These are phyloP conservation scores for Phaffomyces opuntiae DNA, from an alignment of 805 yeast genomes.

Conservation along the genomic window DNA sequence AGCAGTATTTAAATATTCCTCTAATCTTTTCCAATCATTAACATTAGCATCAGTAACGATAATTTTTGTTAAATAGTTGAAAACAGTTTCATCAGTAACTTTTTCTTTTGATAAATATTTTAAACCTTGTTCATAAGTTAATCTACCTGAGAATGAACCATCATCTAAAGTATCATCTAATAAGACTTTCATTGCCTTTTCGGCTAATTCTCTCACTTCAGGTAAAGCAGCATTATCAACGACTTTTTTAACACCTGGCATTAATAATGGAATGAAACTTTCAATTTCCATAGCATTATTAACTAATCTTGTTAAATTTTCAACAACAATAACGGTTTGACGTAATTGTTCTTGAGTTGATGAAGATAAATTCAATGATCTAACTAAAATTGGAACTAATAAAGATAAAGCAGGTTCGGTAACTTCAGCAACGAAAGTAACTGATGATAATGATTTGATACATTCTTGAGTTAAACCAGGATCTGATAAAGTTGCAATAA, in stretches of 20 bases:
- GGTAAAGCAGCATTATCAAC: slow-evolving; percentile 88
- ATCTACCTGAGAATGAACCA: slow-evolving; percentile 73
- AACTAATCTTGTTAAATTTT: slow-evolving; percentile 90
- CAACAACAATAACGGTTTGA: slow-evolving; percentile 93
- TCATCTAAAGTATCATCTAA: slow-evolving; percentile 71
- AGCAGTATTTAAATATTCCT: slow-evolving; percentile 43
- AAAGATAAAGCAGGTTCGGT: slow-evolving; percentile 91
- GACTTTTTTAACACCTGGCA: slow-evolving; percentile 90
- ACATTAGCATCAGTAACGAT: slow-evolving; percentile 62
- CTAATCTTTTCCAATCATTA: slow-evolving; percentile 61
- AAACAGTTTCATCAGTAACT: slow-evolving; percentile 31
- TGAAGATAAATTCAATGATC: slow-evolving; percentile 75
- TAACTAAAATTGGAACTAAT: slow-evolving; percentile 85
- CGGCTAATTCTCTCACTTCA: slow-evolving; percentile 91
- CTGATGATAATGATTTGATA: slow-evolving; percentile 82
- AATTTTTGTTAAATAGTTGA: slow-evolving; percentile 44
- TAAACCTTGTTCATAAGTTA: slow-evolving; percentile 47
- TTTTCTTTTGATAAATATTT: slow-evolving; percentile 31
- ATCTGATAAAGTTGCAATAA: slow-evolving; percentile 83
- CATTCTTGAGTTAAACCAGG: slow-evolving; percentile 86
- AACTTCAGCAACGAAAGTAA: slow-evolving; percentile 96
- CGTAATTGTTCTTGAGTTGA: slow-evolving; percentile 94
- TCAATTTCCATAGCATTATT: slow-evolving; percentile 91
- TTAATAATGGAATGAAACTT: slow-evolving; percentile 72
- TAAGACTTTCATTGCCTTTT: slow-evolving; percentile 76